These are phyloP conservation scores for Leccinum incarnatum DNA, from an alignment of 768 basidiomycete species.

Conservation along the genomic window DNA sequence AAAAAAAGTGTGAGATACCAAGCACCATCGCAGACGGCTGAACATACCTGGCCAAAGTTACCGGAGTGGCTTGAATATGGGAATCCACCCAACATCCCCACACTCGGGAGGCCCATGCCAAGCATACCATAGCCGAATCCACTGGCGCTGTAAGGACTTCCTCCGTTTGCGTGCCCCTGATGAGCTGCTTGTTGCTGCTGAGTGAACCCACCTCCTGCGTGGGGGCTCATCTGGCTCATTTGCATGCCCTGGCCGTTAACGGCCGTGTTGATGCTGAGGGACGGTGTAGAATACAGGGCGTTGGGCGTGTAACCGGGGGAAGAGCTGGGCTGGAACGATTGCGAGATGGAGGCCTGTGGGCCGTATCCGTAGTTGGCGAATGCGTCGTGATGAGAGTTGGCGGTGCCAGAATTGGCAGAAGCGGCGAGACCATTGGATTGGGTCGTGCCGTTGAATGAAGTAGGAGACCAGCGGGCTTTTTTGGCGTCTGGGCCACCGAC, in stretches of 20 bases:
- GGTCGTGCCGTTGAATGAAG: conserved; percentile 40
- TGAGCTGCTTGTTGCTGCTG: conserved; percentile 35
- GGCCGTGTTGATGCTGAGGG: conserved; percentile 63
- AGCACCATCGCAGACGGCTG: neutral
- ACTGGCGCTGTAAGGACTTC: conserved; percentile 50
- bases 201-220: conserved; percentile 52
- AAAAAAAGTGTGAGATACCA: conserved; percentile 31
- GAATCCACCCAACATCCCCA: conserved; percentile 71
- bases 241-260: conserved; percentile 42
- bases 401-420: conserved; percentile 35
- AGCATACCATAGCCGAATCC: conserved; percentile 69
- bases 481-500: conserved; percentile 80
- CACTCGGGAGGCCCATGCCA: conserved; percentile 74
- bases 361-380: conserved; percentile 90
- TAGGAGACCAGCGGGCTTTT: conserved; percentile 89
- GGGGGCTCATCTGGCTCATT: conserved; percentile 69
- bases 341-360: conserved; percentile 63
- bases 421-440: conserved; percentile 36
- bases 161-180: conserved; percentile 45
- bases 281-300: conserved; percentile 71
- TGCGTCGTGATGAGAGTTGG: conserved; percentile 54
- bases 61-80: conserved; percentile 71
- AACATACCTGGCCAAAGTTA: conserved; percentile 60
- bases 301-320: conserved; percentile 51
- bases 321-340: conserved; percentile 46